Base-by-base conservation (phyloP, 768 basidiomycete genomes). In the Piloderma croceum region DNA sequence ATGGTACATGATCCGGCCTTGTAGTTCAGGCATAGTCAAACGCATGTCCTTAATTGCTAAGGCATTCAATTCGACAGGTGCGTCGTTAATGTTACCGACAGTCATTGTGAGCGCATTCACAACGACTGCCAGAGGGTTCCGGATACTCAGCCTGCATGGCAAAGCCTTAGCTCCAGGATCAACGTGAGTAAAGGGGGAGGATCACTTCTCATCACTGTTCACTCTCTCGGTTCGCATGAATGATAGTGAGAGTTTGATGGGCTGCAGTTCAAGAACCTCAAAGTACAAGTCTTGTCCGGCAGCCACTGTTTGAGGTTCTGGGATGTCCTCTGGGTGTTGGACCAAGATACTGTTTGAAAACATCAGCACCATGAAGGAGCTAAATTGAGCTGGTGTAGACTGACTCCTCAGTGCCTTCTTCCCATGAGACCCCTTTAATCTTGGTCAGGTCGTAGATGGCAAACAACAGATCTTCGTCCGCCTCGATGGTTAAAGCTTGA, bases 141-240 rank as follows among this genome's bases (percentile, higher is more conserved):
- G 81, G 35, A 84, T 74, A 59, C 78, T 82, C 45, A 86, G 63
- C 61, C 84, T 87, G 22, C 22, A 21, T n/a, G n/a, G n/a, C n/a
- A n/a, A 21, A 18, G 38, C 27, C 35, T 43, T 43, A 44, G 32
- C 39, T 31, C 39, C 34, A 31, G 37, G 18, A 36, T 35, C 11
- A 40, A 18, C 39, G 21, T 2, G 21, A 21, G 25, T 13, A 9
- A 21, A 6, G n/a, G 19, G 22, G 5, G 17, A 11, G 12, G 47
- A 82, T 52, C 60, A 94, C 94, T 91, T 91, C 55, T 92, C 88
- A 55, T 92, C 92, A 31, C 86, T 85, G 60, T 85, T 96, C 41
- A 94, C 79, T 21, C 89, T 71, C 51, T 97, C 96, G 1, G 94
- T 94, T 13, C 93, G 80, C 89, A 96, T 94, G 69, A 99, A 99